A percentile compares a stretch with the other conserved stretches of the same genome.
Evolutionary conservation across 192 early-diverging fungal genomes (phyloP).

Genomic region (Coemansia sp.): DNA sequence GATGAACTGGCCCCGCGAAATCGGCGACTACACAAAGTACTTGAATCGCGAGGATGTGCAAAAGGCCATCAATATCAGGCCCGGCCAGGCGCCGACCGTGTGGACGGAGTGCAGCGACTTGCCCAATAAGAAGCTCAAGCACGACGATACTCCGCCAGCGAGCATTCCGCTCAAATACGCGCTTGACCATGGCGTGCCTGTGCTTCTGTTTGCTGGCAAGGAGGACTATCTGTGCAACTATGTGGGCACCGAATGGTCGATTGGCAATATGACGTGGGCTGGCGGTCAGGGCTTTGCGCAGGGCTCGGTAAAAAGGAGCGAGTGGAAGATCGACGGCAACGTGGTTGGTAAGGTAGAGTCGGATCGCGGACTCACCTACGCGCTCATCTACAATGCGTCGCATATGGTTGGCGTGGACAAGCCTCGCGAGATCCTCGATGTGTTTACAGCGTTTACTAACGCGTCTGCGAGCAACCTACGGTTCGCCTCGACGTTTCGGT

Average conservation of each 20-base stretch:
- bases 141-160: constrained; percentile 53
- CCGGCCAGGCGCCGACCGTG: constrained; percentile 4
- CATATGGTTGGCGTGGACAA: constrained; percentile 76
- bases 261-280: constrained; percentile 65
- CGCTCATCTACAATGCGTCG: constrained; percentile 61
- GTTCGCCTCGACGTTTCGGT: constrained; percentile 47
- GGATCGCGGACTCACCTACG: constrained; percentile 66
- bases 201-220: constrained; percentile 69
- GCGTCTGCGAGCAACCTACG: constrained; percentile 30
- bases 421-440: constrained; percentile 62
- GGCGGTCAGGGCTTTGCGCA: constrained; percentile 58
- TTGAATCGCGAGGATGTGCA: constrained; percentile 59
- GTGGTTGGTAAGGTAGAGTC: constrained; percentile 54
- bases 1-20: constrained; percentile 60
- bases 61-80: constrained; percentile 55
- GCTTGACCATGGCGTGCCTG: constrained; percentile 38
- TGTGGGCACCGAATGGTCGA: constrained; percentile 64
- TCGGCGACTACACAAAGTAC: constrained; percentile 45
- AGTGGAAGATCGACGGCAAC: constrained; percentile 59
- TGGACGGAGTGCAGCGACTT: constrained; percentile 68
- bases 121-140: constrained; percentile 34
- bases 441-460: constrained; percentile 62
- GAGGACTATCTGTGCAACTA: constrained; percentile 76
- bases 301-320: background rate
- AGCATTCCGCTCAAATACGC: constrained; percentile 54